Percentiles rank a stretch among this genome's conserved stretches.
phyloP scores from a whole-genome alignment of 495 filamentous ascomycete species.

The Extremus antarcticus region DNA sequence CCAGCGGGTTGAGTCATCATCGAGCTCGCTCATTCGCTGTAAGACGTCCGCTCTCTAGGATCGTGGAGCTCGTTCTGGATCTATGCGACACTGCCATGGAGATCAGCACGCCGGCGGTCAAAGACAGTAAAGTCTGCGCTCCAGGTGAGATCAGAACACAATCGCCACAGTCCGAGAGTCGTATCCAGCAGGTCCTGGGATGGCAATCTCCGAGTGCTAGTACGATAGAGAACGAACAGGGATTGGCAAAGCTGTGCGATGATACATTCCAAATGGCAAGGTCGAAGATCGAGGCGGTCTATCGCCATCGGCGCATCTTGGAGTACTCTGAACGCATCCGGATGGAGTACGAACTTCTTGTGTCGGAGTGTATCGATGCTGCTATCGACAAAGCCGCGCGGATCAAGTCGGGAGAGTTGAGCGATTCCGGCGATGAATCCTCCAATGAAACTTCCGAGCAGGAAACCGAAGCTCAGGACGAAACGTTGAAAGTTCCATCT shows the following conservation, averaged over 20 bases:
- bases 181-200: constrained; percentile 82
- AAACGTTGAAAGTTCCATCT: background rate
- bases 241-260: constrained; percentile 71
- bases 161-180: constrained; percentile 88
- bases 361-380: constrained; percentile 88
- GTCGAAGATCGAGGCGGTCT: constrained; percentile 83
- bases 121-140: constrained; percentile 58
- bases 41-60: constrained; percentile 74
- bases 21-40: constrained; percentile 78
- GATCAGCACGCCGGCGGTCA: constrained; percentile 85
- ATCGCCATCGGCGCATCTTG: constrained; percentile 82
- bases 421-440: constrained; percentile 44
- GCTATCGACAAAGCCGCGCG: constrained; percentile 82
- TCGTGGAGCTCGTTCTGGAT: constrained; percentile 89
- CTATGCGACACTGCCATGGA: constrained; percentile 92
- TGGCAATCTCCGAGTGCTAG: constrained; percentile 90
- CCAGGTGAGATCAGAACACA: constrained; percentile 66
- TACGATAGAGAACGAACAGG: constrained; percentile 89
- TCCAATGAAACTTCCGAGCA: constrained; percentile 39
- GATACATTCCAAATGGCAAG: constrained; percentile 76
- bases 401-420: constrained; percentile 75
- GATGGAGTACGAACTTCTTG: constrained; percentile 77
- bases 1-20: constrained; percentile 56
- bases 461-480: constrained; percentile 1
- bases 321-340: constrained; percentile 95